Conservation (phyloP, 768 basidiomycete genomes). For the Termitomyces sp. region DNA sequence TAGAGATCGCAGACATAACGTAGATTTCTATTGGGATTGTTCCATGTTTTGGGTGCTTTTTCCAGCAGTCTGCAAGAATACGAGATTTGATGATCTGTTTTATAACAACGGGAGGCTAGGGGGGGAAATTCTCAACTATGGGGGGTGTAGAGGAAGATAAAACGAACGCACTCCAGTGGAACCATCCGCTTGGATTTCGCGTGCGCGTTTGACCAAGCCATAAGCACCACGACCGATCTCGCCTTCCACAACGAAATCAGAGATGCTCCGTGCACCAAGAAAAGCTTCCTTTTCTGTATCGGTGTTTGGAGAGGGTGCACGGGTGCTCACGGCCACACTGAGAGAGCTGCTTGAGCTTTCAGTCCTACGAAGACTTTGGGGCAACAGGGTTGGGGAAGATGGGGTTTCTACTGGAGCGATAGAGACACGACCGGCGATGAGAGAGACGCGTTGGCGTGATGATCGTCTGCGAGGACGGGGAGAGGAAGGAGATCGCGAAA, state of each 20-base stretch:
- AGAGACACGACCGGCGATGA: constrained; percentile 77
- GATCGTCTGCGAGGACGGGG: constrained; percentile 72
- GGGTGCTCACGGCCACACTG: constrained; percentile 55
- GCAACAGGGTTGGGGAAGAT: constrained; percentile 55
- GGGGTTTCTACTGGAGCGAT: constrained; percentile 77
- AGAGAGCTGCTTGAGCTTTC: constrained; percentile 61
- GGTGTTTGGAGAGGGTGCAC: constrained; percentile 57
- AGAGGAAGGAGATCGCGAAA: constrained; percentile 49
- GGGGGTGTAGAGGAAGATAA: constrained; percentile 11
- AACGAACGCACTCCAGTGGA: constrained; percentile 70
- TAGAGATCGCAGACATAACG: constrained; percentile 88
- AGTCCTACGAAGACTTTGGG: constrained; percentile 62
- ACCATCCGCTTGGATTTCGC: constrained; percentile 73
- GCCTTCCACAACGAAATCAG: constrained; percentile 79
- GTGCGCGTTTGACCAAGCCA: constrained; percentile 88
- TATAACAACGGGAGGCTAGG: constrained; percentile 85
- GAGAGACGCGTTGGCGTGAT: constrained; percentile 80
- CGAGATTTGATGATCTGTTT: constrained; percentile 99
- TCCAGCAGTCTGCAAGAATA: constrained; percentile 99
- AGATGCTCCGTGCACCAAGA: constrained; percentile 69
- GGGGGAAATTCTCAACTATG: constrained; percentile 19
- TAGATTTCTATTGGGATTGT: constrained; percentile 98
- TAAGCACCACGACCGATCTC: constrained; percentile 95
- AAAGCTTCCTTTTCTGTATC: constrained; percentile 43
- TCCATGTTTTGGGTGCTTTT: constrained; percentile 90